Percentiles rank a stretch among this genome's conserved stretches.
Conservation (phyloP, 352 stramenopile species). For the Plasmopara viticola region DNA sequence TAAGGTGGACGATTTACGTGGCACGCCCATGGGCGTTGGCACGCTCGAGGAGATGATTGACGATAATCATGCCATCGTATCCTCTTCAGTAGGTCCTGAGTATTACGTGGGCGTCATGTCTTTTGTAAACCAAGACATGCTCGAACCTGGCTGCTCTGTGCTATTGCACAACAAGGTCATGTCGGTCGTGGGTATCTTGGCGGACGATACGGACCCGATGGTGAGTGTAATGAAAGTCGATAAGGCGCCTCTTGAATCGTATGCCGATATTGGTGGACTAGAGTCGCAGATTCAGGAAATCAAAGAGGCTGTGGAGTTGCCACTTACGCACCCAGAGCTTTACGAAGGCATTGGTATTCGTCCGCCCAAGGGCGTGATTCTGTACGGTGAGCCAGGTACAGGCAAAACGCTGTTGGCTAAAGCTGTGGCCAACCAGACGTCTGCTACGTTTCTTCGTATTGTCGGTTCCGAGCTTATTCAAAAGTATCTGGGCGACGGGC, state of each 20-base stretch:
- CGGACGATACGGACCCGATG: slow-evolving; percentile 99
- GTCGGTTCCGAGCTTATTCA: slow-evolving; percentile 99
- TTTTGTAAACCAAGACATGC: slow-evolving; percentile 99
- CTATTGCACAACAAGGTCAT: slow-evolving; percentile 99
- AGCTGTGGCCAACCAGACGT: slow-evolving; percentile 99
- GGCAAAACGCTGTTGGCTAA: slow-evolving; percentile 99
- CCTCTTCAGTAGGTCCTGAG: slow-evolving; percentile 95
- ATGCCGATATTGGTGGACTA: slow-evolving; percentile 99
- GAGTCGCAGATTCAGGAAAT: slow-evolving; percentile 97
- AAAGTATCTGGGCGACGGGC: slow-evolving; percentile 99
- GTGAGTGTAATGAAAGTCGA: slow-evolving; percentile 99
- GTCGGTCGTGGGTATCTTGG: slow-evolving; percentile 98
- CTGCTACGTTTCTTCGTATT: slow-evolving; percentile 98
- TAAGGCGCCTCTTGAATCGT: slow-evolving; percentile 98
- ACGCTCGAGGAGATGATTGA: slow-evolving; percentile 99
- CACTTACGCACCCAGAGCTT: slow-evolving; percentile 98
- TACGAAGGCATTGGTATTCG: slow-evolving; percentile 99
- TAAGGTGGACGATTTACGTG: slow-evolving; percentile 98
- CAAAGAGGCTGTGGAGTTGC: slow-evolving; percentile 94
- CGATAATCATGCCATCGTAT: slow-evolving; percentile 99
- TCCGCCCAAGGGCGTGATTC: slow-evolving; percentile 98
- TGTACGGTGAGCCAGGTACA: slow-evolving; percentile 99
- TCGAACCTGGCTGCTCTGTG: slow-evolving; percentile 97
- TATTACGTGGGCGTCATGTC: slow-evolving; percentile 99
- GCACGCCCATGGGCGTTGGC: slow-evolving; percentile 96